Evolutionary conservation across 768 basidiomycete genomes (phyloP), one percentile per base, ranked within the genome.

Genomic region (Thelephora aurantiotincta): DNA sequence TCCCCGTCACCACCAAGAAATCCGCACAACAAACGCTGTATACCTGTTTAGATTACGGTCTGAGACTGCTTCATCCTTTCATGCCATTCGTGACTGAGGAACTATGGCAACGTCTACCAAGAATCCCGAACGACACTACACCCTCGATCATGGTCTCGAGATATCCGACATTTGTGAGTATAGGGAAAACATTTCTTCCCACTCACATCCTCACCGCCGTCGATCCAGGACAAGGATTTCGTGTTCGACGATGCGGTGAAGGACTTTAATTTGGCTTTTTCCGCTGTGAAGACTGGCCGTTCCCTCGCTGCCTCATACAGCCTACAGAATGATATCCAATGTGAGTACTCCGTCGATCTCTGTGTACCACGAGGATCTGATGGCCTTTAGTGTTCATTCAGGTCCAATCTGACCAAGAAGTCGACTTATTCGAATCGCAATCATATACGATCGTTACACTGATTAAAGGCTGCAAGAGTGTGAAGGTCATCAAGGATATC

Each of bases 71-170:
- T 1, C 96, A 98, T 63, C 96, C 96, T 0, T 92, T 98, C 69
- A 99, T 98, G 96, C 96, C 96, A 1, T 99, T 86, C 63, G 88
- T 99, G 30, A 97, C 96, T 3, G 96, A 99, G 65, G 96, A 98
- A 63, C 68, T 99, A 11, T 99, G 96, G 96, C 96, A 99, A 62
- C 78, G 96, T 23, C 70, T 99, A 2, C 92, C 93, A 0, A 72
- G 93, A 14, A 71, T 92, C 50, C 78, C 82, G 1, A 82, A 81
- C 35, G 92, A 97, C 60, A 54, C 72, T 7, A 87, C 83, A 9
- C 77, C 80, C 6, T 90, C 90, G 0, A 91, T 99, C 61, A 93
- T 93, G 88, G 65, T 98, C 16, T 73, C 92, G 0, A 66, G 74
- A 26, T 98, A 79, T 74, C 96, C 96, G 2, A 70, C 76, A 33